Percentiles rank a stretch among this genome's conserved stretches.
Conservation (phyloP, 202 grass and related monocot genomes). For the Brachypodium distachyon region DNA sequence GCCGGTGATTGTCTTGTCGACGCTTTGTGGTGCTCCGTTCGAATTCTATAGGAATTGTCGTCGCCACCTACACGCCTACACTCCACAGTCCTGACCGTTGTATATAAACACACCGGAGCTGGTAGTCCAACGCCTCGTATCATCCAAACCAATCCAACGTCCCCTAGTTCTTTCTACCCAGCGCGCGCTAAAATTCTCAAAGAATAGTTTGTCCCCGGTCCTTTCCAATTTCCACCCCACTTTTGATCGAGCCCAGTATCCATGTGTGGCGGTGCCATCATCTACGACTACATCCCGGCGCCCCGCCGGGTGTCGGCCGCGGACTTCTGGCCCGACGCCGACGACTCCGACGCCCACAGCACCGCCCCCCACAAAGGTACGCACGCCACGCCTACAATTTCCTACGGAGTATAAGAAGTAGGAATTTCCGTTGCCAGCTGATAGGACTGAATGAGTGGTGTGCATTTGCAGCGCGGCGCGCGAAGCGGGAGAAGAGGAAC, state of each 20-base stretch:
- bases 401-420: too few species aligned
- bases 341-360: background rate
- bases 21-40: background rate
- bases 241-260: background rate
- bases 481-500: constrained; percentile 55
- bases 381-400: background rate
- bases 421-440: background rate
- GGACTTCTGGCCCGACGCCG: constrained; percentile 44
- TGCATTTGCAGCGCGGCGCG: constrained; percentile 19
- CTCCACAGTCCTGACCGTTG: background rate
- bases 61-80: too few species aligned
- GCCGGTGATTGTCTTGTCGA: background rate
- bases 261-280: constrained; percentile 86
- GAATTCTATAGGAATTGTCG: too few species aligned
- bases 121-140: background rate
- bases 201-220: background rate
- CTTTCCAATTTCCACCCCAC: background rate
- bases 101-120: constrained; percentile 9
- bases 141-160: constrained; percentile 15
- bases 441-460: background rate
- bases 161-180: too few species aligned
- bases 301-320: constrained; percentile 1
- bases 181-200: background rate
- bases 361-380: constrained; percentile 30
- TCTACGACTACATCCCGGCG: constrained; percentile 61